Base-by-base conservation (phyloP, 805 yeast species). In the Wickerhamiella shivajii region DNA sequence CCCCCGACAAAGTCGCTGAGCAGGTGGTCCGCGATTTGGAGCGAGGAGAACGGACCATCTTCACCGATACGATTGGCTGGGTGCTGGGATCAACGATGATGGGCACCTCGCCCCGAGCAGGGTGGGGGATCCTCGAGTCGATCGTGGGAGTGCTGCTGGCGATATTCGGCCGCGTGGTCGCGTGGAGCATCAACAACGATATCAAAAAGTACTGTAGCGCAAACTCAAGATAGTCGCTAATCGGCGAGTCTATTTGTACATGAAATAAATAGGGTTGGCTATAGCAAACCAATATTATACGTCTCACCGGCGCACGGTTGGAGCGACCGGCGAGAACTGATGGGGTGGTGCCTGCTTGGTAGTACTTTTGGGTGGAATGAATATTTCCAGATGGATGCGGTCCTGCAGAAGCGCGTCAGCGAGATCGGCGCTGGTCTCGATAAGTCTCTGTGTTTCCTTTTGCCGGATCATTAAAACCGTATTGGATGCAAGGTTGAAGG, bases 61-160 rank as follows among this genome's bases (percentile, higher is more conserved):
- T 73, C 31, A 87, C 96, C 0, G 98, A 90, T 53, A 57, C 69
- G 12, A 67, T 84, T 24, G 93, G 94, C 4, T 84, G 92, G 87
- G 55, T 80, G 1, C 57, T 90, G 25, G 52, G 66, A 59, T 66
- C 71, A 56, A 50, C 64, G 63, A 40, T 69, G 59, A 29, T 40
- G 41, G 50, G 51, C 16, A 27, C 36, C 13, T 34, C 45, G 5
- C 51, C 51, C 3, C 43, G 51, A 11, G 39, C 31, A 8, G 50
- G 50, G 4, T 32, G 30, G 27, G 51, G 51, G 6, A 19, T 47
- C 17, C 39, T 47, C 5, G 49, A 47, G 24, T 35, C 43, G 1
- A 7, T 47, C 2, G 44, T 43, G 12, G 51, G 45, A 1, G 19
- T 42, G 4, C 14, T 47, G 9, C 33, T 47, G 11, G 47, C 39